These are phyloP conservation scores for Pyrenula aspistea DNA, from an alignment of 495 filamentous ascomycete genomes.

Conservation along the genomic window DNA sequence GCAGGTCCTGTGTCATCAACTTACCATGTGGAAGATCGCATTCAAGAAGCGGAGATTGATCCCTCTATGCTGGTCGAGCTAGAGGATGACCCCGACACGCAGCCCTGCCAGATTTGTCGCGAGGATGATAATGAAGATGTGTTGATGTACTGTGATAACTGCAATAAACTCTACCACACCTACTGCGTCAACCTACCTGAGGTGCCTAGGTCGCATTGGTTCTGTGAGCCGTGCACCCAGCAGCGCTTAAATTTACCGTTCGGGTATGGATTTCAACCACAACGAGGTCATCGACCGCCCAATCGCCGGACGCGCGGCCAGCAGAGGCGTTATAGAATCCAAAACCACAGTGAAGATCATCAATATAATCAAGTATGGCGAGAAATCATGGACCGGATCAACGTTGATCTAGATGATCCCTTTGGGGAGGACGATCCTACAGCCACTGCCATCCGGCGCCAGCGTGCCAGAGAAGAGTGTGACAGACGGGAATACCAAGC, in stretches of 20 bases:
- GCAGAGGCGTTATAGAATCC: constrained; percentile 26
- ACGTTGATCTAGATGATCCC: constrained; percentile 79
- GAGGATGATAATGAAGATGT: constrained; percentile 63
- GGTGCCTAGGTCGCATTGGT: constrained; percentile 69
- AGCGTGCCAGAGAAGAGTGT: constrained; percentile 44
- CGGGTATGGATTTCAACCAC: not conserved
- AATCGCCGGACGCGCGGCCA: constrained; percentile 40
- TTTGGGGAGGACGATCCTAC: constrained; percentile 58
- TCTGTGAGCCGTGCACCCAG: constrained; percentile 63
- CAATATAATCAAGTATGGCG: constrained; percentile 61
- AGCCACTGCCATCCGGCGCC: constrained; percentile 34
- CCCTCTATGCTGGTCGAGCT: constrained; percentile 62
- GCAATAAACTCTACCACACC: constrained; percentile 73
- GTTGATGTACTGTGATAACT: constrained; percentile 77
- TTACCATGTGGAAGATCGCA: constrained; percentile 77
- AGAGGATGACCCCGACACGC: constrained; percentile 46
- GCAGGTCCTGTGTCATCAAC: constrained; percentile 64
- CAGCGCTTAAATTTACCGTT: constrained; percentile 16
- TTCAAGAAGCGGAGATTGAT: constrained; percentile 82
- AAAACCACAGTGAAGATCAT: constrained; percentile 31
- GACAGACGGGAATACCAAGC: constrained; percentile 53
- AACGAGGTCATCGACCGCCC: constrained; percentile 11
- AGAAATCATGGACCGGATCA: constrained; percentile 49
- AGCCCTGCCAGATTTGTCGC: constrained; percentile 73
- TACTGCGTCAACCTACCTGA: constrained; percentile 71